Evolutionary conservation across 2,329 filamentous ascomycete species (phyloP).

Genomic region (Arthrobotrys iridis): DNA sequence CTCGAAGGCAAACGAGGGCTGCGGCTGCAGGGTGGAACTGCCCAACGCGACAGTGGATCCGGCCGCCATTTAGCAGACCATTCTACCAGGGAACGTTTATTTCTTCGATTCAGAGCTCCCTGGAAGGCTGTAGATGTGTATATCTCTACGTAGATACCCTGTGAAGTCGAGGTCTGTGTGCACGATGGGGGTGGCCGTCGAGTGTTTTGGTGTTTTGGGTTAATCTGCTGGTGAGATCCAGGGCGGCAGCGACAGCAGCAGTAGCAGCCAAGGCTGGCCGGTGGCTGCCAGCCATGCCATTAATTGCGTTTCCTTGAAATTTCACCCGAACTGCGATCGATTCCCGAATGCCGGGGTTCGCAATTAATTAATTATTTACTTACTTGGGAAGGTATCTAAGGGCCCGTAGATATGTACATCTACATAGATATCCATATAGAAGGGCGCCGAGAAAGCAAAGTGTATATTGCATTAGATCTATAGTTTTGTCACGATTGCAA

Average conservation of each 20-base stretch:
- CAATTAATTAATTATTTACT: too few species aligned
- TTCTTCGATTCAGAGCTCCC: too few species aligned
- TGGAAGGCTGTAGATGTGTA: background rate
- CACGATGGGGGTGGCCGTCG: background rate
- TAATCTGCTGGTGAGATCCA: background rate
- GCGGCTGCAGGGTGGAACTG: constrained; percentile 19
- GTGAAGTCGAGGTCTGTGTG: background rate
- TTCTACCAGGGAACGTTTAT: constrained; percentile 26
- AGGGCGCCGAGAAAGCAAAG: too few species aligned
- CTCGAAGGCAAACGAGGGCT: constrained; percentile 16
- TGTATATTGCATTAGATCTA: too few species aligned
- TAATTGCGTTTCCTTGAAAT: background rate
- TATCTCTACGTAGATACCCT: background rate
- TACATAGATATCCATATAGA: too few species aligned
- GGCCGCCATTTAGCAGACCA: constrained; percentile 53
- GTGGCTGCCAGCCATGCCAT: constrained; percentile 16
- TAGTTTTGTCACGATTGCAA: too few species aligned
- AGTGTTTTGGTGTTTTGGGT: background rate
- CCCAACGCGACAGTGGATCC: constrained; percentile 53
- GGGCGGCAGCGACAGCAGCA: too few species aligned
- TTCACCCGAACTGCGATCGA: constrained; percentile 13
- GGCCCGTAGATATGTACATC: too few species aligned
- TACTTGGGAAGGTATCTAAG: too few species aligned
- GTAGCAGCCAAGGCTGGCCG: constrained; percentile 10
- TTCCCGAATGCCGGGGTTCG: too few species aligned